These are phyloP conservation scores for Microbotryum lychnidis-dioicae DNA, from an alignment of 1,284 basidiomycete species.

Conservation along the genomic window DNA sequence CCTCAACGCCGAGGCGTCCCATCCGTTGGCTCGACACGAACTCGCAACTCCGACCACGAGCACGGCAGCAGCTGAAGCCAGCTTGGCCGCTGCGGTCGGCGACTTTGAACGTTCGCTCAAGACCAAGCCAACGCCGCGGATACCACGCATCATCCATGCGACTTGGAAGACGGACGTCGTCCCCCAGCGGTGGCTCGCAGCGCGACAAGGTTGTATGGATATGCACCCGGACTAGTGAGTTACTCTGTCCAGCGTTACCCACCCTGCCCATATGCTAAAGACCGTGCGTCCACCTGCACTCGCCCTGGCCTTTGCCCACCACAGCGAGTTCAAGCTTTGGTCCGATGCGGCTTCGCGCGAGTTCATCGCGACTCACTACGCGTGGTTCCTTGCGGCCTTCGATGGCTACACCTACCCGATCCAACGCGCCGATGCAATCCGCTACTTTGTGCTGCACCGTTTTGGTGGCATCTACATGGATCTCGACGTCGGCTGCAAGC, in stretches of 20 bases:
- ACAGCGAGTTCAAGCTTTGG: conserved; percentile 92
- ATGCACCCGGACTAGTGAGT: conserved; percentile 73
- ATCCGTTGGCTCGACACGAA: no score
- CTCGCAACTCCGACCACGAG: neutral
- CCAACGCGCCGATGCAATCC: conserved; percentile 93
- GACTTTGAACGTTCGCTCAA: conserved; percentile 40
- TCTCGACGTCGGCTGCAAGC: conserved; percentile 88
- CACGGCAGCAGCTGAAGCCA: conserved; percentile 26
- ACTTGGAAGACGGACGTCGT: conserved; percentile 92
- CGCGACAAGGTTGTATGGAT: conserved; percentile 40
- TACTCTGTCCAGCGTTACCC: neutral
- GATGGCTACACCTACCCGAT: conserved; percentile 89
- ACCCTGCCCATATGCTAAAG: neutral
- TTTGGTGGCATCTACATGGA: conserved; percentile 96
- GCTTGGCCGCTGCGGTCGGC: conserved; percentile 47
- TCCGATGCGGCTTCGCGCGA: conserved; percentile 82
- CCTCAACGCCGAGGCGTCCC: neutral
- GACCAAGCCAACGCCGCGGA: conserved; percentile 54
- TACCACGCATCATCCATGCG: conserved; percentile 93
- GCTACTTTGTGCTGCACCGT: conserved; percentile 93
- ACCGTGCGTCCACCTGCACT: neutral
- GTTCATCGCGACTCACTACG: conserved; percentile 80
- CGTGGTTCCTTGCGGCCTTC: conserved; percentile 86
- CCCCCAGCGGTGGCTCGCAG: conserved; percentile 67
- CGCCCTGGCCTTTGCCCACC: neutral